Evolutionary conservation across 805 yeast genomes (phyloP), one percentile per base, ranked within the genome.

Genomic region (Saccharomycopsis synnaedendra): DNA sequence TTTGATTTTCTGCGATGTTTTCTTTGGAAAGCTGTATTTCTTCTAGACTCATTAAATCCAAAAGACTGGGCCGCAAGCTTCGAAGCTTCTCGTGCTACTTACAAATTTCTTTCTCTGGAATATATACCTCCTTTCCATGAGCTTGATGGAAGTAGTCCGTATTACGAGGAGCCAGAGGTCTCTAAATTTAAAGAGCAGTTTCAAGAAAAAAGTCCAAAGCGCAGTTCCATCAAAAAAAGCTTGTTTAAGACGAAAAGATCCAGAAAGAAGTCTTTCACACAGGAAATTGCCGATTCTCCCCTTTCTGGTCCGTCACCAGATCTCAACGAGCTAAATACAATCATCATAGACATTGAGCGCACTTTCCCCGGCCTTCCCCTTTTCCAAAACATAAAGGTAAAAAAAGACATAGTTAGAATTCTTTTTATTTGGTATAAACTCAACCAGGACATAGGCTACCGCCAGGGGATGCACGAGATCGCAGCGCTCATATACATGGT

Each of bases 401-500:
- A 43, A 11, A 52, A 52, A 38, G 39, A 39, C 30, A 36, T 52
- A n/a, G 47, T 52, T 1, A 32, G 31, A 29, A 31, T 52, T n/a
- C 38, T 52, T 9, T 52, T 41, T 42, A 38, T 50, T 9, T 52
- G 55, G 55, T 52, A 50, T 41, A 52, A 52, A 43, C 40, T 47
- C 39, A 52, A 45, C 10, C 49, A 51, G 37, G 49, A 50, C 39
- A 39, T 52, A 40, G 54, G 55, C 0, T 70, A 70, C 45, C 71
- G 73, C 53, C 80, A 74, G 56, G 80, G 80, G 0, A 64, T 69
- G 48, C 80, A 74, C 58, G 80, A 74, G 55, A 67, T 74, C 19
- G 57, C 72, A 51, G 77, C 78, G 4, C 52, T 74, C 46, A 60
- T 74, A 3, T 74, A 69, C 56, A 57, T 69, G 35, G 64, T 69